Conservation (phyloP, 495 filamentous ascomycete species). For the Penicillium bialowiezense region DNA sequence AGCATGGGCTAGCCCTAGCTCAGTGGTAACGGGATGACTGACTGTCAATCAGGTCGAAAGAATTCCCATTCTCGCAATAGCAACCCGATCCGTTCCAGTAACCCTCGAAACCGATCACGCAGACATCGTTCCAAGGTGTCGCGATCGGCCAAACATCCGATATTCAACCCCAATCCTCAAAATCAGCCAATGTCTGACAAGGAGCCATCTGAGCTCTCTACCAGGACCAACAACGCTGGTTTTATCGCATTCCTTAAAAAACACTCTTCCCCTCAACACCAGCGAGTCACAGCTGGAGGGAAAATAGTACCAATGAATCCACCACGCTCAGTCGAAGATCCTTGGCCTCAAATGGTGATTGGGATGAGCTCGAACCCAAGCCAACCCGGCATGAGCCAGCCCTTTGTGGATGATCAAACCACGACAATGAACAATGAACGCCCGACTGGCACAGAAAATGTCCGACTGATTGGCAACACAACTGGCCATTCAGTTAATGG, state of each 20-base stretch:
- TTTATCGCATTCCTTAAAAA: slow-evolving; percentile 55
- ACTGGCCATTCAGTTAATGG: too few species aligned
- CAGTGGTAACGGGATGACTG: neutral
- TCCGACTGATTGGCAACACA: neutral
- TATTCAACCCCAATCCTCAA: neutral
- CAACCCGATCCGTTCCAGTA: slow-evolving; percentile 2
- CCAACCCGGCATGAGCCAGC: neutral
- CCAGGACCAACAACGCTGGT: slow-evolving; percentile 32
- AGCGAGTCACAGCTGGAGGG: slow-evolving; percentile 65
- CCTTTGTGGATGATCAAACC: neutral
- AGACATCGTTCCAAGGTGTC: neutral
- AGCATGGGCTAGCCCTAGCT: neutral
- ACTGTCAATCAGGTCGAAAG: slow-evolving; percentile 9
- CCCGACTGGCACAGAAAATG: neutral
- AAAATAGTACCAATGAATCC: slow-evolving; percentile 54
- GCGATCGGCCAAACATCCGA: slow-evolving; percentile 3
- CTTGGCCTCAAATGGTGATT: neutral
- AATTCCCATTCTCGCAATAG: neutral
- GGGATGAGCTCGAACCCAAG: neutral
- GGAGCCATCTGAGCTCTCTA: slow-evolving; percentile 15
- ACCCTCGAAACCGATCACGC: slow-evolving; percentile 3
- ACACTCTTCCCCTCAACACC: slow-evolving; percentile 57
- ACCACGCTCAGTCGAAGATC: slow-evolving; percentile 8
- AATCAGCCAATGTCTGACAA: slow-evolving; percentile 10
- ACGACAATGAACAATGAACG: neutral